phyloP scores from a whole-genome alignment of 1,284 basidiomycete genomes.

The Thelephora terrestris region DNA sequence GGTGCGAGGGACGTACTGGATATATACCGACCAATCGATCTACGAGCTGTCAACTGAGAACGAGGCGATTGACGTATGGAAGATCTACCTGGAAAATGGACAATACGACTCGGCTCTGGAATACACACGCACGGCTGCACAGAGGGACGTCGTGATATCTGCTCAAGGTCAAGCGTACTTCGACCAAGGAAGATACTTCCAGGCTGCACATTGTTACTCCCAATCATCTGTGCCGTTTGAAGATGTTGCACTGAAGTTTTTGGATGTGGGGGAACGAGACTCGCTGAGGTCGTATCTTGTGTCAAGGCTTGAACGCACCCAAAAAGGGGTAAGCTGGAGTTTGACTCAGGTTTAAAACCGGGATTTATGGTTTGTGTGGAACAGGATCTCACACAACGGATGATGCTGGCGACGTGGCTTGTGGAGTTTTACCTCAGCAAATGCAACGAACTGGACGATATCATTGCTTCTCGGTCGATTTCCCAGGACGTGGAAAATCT shows the following conservation, averaged over 20 bases:
- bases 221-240: slow-evolving; percentile 87
- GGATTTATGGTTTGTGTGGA: slow-evolving; percentile 1
- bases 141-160: slow-evolving; percentile 78
- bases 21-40: slow-evolving; percentile 84
- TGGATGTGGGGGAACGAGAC: slow-evolving; percentile 89
- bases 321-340: slow-evolving; percentile 53
- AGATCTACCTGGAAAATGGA: slow-evolving; percentile 74
- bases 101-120: slow-evolving; percentile 72
- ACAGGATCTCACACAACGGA: slow-evolving; percentile 85
- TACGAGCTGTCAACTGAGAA: slow-evolving; percentile 84
- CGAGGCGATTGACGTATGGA: slow-evolving; percentile 94
- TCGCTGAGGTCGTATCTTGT: slow-evolving; percentile 87
- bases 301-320: slow-evolving; percentile 73
- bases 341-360: not conserved
- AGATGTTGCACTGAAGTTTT: slow-evolving; percentile 84
- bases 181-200: slow-evolving; percentile 74
- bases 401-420: slow-evolving; percentile 98
- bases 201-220: slow-evolving; percentile 88
- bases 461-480: slow-evolving; percentile 74
- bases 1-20: slow-evolving; percentile 87
- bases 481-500: slow-evolving; percentile 85
- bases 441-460: slow-evolving; percentile 92
- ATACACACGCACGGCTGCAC: slow-evolving; percentile 75
- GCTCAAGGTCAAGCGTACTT: slow-evolving; percentile 85
- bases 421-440: slow-evolving; percentile 96